Base-by-base conservation (phyloP, 2,329 filamentous ascomycete genomes). In the Fusarium agapanthi region DNA sequence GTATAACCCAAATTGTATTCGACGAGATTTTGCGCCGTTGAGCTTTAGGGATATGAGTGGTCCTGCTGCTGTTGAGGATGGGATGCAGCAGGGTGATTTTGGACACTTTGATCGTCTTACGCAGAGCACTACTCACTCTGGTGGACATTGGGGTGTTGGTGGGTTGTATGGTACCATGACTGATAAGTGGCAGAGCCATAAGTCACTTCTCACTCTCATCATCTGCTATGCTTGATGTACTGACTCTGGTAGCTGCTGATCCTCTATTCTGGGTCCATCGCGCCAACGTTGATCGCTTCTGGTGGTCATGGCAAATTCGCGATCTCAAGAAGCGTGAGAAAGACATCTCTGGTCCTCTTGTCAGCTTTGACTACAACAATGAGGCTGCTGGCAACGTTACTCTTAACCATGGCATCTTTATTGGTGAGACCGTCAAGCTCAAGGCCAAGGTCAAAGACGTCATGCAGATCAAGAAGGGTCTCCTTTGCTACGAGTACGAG, bases 261-360 rank as follows among this genome's bases (percentile, higher is more conserved):
- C 75, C 77, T 28, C 41, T 80, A 2, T 80, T 80, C 55, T 80
- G 73, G 69, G 56, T 80, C 0, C 78, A 80, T 20, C 79, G 80
- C 5, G 67, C 72, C 44, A 78, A 80, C 16, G 69, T 80, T 6
- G 79, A 80, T 60, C 71, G 75, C 3, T 64, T 68, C 18, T 80
- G 77, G 75, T 77, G 69, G 69, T 59, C 69, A 11, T 75, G 69
- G 73, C 66, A 75, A 24, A 20, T 64, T 22, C 67, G 61, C 0
- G 51, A 74, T 20, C 45, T 74, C 1, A 48, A 69, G 48, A 48
- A 47, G 6, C 71, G 71, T 0, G 57, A 72, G 24, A 48, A 61
- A 22, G 71, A 74, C 7, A 44, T 74, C 6, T 74, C 71, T 1
- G 71, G 71, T 0, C 67, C 71, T 6, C 57, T 71, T 1, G 61